phyloP scores from a whole-genome alignment of 768 basidiomycete genomes.

The Kwoniella sp. region DNA sequence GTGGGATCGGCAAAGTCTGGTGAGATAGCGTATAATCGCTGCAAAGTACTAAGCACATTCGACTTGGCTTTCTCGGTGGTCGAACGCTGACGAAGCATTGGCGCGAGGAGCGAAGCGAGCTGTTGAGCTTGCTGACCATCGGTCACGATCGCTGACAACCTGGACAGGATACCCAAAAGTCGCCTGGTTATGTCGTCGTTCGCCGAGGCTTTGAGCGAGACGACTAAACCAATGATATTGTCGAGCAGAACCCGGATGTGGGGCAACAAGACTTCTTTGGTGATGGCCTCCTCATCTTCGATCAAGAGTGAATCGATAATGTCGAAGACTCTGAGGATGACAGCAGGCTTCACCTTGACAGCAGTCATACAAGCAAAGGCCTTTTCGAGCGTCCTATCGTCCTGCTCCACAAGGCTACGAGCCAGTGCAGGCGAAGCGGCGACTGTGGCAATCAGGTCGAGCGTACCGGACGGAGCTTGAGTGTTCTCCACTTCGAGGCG shows the following conservation, averaged over 20 bases:
- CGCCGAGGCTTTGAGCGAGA: constrained; percentile 55
- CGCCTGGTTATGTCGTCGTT: constrained; percentile 63
- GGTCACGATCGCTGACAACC: constrained; percentile 68
- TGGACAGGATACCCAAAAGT: constrained; percentile 74
- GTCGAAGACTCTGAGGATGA: constrained; percentile 76
- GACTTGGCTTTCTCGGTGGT: constrained; percentile 83
- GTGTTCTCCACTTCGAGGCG: constrained; percentile 77
- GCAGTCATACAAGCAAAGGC: constrained; percentile 77
- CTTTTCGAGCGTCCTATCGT: constrained; percentile 65
- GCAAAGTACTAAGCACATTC: constrained; percentile 66
- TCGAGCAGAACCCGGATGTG: constrained; percentile 58
- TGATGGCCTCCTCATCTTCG: constrained; percentile 57
- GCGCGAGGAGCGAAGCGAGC: constrained; percentile 68
- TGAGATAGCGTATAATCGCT: constrained; percentile 63
- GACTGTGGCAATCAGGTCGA: constrained; percentile 82
- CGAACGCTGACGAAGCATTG: constrained; percentile 71
- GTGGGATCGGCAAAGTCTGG: constrained; percentile 42
- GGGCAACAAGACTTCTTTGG: constrained; percentile 67
- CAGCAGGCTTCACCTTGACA: constrained; percentile 77
- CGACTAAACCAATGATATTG: constrained; percentile 67
- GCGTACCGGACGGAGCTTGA: constrained; percentile 79
- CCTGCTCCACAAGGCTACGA: constrained; percentile 65
- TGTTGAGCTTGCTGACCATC: constrained; percentile 68
- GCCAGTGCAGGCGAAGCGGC: constrained; percentile 59
- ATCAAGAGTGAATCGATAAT: constrained; percentile 65